Conservation (phyloP, 148 eudicot genomes). For the Dysphania ambrosioides region DNA sequence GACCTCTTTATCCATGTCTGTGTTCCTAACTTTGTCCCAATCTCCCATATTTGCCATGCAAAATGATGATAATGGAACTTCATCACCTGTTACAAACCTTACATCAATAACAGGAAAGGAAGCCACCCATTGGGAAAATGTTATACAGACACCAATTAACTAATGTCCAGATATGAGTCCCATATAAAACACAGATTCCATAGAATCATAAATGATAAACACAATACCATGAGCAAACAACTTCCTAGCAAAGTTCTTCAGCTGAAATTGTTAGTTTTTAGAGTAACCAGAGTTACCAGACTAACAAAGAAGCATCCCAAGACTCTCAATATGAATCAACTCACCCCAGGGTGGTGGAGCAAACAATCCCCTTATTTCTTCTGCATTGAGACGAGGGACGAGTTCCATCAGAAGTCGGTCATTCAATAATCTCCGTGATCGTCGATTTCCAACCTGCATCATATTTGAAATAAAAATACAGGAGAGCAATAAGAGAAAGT, state of each 20-base stretch:
- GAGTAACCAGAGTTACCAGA: neutral
- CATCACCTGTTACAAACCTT: constrained; percentile 60
- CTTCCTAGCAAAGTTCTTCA: neutral
- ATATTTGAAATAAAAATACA: constrained; percentile 3
- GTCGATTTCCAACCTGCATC: constrained; percentile 78
- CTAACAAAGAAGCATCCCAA: neutral
- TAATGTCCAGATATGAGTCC: neutral
- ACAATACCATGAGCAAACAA: neutral
- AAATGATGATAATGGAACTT: constrained; percentile 73
- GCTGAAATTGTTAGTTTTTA: neutral
- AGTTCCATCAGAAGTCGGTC: constrained; percentile 90
- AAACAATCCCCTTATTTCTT: constrained; percentile 88
- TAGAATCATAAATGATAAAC: neutral
- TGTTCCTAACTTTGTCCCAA: constrained; percentile 87
- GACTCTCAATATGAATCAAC: neutral
- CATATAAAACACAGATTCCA: too few relatives aligned
- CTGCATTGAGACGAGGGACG: constrained; percentile 81
- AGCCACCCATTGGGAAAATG: neutral
- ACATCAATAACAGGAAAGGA: constrained; percentile 18
- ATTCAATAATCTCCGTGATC: constrained; percentile 84
- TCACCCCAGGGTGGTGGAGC: constrained; percentile 97
- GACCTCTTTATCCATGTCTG: constrained; percentile 98
- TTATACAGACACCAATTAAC: neutral
- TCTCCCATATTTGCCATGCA: constrained; percentile 63
- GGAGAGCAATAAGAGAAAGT: neutral